Evolutionary conservation across 2,329 filamentous ascomycete genomes (phyloP).

Genomic region (Penicillium concentricum): DNA sequence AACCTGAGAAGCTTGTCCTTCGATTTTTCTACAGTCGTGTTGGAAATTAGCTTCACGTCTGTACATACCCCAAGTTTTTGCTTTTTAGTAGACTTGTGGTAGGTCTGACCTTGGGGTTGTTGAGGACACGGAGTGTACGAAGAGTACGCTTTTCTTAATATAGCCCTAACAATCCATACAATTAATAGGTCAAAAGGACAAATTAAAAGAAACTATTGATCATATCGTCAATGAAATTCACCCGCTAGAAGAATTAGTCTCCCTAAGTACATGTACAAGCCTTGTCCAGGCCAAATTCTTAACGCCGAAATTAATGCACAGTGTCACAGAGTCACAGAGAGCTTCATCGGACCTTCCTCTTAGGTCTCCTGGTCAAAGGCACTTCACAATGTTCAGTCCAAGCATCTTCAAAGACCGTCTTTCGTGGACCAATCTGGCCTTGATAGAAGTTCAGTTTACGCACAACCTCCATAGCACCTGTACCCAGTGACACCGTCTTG

Average conservation of each 20-base stretch:
- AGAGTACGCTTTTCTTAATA: background rate
- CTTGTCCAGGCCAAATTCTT: slow-evolving; percentile 12
- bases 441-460: slow-evolving; percentile 68
- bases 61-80: slow-evolving; percentile 1
- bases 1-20: slow-evolving; percentile 9
- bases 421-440: slow-evolving; percentile 57
- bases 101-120: background rate
- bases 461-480: slow-evolving; percentile 88
- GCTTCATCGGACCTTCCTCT: slow-evolving; percentile 15
- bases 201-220: background rate
- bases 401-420: slow-evolving; percentile 66
- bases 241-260: slow-evolving; percentile 10
- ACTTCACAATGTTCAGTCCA: slow-evolving; percentile 37
- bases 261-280: slow-evolving; percentile 24
- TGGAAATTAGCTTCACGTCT: slow-evolving; percentile 8
- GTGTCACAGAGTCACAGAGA: slow-evolving; percentile 3
- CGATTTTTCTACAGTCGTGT: slow-evolving; percentile 7
- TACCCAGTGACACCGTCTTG: slow-evolving; percentile 87
- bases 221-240: slow-evolving; percentile 6
- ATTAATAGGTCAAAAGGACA: background rate
- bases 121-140: background rate
- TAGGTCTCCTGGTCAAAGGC: slow-evolving; percentile 15
- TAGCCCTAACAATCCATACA: background rate
- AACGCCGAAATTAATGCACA: slow-evolving; percentile 24
- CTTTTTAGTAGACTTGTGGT: background rate